Base-by-base conservation (phyloP, 768 basidiomycete species). In the Mycena vitilis region DNA sequence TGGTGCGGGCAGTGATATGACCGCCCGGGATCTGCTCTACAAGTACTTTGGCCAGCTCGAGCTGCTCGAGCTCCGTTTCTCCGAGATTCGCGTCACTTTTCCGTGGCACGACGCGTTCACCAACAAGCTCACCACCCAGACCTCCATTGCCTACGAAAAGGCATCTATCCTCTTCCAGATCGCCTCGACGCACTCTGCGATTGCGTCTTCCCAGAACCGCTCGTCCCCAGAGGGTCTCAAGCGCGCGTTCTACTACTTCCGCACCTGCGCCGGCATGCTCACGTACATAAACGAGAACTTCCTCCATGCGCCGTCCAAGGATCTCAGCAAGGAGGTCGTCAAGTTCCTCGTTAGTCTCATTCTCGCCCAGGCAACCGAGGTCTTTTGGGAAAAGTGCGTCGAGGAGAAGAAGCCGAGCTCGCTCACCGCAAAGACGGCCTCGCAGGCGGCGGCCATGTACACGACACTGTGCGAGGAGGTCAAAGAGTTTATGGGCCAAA, bases 211-310 rank as follows among this genome's bases (percentile, higher is more conserved):
- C 0, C 94, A 96, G 82, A 93, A 90, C 75, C 86, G 95, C 60
- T 90, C 91, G 0, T 93, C 95, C 62, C 94, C 95, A 1, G 95
- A 98, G 78, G 96, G 96, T 22, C 79, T 95, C 74, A 99, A 98
- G 80, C 89, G 95, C 40, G 89, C 97, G 0, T 99, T 98, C 82
- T 89, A 95, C 80, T 96, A 95, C 80, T 94, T 95, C 74, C 85
- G 92, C 20, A 89, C 93, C 13, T 91, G 93, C 48, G 95, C 96
- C 3, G 98, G 98, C 22, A 98, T 99, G 95, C 89, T 98, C 75
- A 95, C 91, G 8, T 99, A 99, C 78, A 96, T 99, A 84, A 98
- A 99, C 82, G 98, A 99, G 80, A 98, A 99, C 86, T 99, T 99
- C 79, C 83, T 99, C 0, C 98, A 99, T 74, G 98, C 97, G 0